Evolutionary conservation across 345 rosid genomes (phyloP).

Genomic region (Euphorbia tirucalli): DNA sequence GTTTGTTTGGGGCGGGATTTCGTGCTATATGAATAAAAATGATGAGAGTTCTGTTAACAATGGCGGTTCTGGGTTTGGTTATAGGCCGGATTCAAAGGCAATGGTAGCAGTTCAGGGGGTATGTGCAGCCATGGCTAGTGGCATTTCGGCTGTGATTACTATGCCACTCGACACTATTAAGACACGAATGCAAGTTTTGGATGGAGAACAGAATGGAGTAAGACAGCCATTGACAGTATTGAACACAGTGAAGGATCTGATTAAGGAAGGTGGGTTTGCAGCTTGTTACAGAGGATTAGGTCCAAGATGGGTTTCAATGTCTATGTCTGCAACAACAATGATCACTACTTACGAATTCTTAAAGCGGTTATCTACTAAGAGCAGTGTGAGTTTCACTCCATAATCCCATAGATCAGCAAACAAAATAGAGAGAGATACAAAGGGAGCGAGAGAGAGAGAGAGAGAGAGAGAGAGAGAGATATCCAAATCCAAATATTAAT

Average conservation of each 20-base stretch:
- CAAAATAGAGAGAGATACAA: neutral
- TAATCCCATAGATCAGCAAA: constrained; percentile 3
- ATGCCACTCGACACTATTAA: constrained; percentile 89
- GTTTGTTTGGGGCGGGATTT: constrained; percentile 58
- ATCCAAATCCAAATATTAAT: constrained; percentile 3
- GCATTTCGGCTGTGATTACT: constrained; percentile 68
- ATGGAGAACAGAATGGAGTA: constrained; percentile 60
- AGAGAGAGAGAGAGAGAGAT: neutral
- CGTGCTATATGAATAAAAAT: constrained; percentile 28
- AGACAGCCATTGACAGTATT: constrained; percentile 55
- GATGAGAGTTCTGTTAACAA: constrained; percentile 25
- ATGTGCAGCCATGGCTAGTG: constrained; percentile 83
- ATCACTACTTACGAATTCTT: constrained; percentile 84
- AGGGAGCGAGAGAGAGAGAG: too few species aligned
- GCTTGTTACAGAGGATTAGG: constrained; percentile 91
- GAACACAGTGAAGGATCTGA: constrained; percentile 55
- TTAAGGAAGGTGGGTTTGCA: constrained; percentile 67
- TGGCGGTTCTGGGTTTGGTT: constrained; percentile 19
- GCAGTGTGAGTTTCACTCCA: constrained; percentile 21
- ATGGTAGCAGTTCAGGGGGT: constrained; percentile 57
- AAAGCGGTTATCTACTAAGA: constrained; percentile 74
- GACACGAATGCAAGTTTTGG: constrained; percentile 82
- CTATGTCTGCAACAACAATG: constrained; percentile 86
- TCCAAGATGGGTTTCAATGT: constrained; percentile 94
- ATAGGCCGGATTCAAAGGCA: constrained; percentile 41